Evolutionary conservation across 495 filamentous ascomycete genomes (phyloP).

Genomic region (Xylaria curta): DNA sequence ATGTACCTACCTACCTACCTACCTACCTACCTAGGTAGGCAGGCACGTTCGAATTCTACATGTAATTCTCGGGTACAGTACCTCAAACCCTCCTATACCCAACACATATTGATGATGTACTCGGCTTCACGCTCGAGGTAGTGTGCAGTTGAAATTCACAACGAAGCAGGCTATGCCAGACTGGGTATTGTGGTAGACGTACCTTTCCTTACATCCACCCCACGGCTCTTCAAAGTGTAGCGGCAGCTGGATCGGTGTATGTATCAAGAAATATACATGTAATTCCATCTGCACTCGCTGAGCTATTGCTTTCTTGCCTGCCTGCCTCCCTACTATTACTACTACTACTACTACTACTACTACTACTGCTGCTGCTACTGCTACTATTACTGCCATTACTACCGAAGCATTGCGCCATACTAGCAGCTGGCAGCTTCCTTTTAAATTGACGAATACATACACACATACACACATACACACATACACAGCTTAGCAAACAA

Average conservation of each 20-base stretch:
- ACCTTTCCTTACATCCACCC: slow-evolving; percentile 15
- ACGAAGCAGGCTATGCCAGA: not conserved
- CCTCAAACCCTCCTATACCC: not conserved
- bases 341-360: not conserved
- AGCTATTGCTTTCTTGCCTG: slow-evolving; percentile 1
- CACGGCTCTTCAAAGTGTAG: slow-evolving; percentile 4
- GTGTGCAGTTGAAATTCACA: not conserved
- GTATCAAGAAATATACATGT: slow-evolving; percentile 16
- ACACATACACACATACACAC: too few relatives aligned
- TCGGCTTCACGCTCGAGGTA: not conserved
- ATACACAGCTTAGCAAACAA: not conserved
- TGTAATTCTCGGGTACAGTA: not conserved
- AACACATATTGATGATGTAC: not conserved
- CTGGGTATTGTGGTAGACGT: not conserved
- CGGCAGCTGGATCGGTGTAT: slow-evolving; percentile 22
- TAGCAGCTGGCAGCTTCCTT: slow-evolving; percentile 17
- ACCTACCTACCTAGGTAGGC: not conserved
- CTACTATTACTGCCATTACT: not conserved
- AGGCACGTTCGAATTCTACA: not conserved
- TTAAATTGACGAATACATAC: not conserved
- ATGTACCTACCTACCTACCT: not conserved
- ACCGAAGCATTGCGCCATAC: slow-evolving; percentile 15
- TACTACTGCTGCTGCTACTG: too few relatives aligned
- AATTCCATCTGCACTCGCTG: slow-evolving; percentile 14
- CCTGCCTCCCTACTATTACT: not conserved